Base-by-base conservation (phyloP, 495 filamentous ascomycete species). In the Aspergillus heteromorphus region DNA sequence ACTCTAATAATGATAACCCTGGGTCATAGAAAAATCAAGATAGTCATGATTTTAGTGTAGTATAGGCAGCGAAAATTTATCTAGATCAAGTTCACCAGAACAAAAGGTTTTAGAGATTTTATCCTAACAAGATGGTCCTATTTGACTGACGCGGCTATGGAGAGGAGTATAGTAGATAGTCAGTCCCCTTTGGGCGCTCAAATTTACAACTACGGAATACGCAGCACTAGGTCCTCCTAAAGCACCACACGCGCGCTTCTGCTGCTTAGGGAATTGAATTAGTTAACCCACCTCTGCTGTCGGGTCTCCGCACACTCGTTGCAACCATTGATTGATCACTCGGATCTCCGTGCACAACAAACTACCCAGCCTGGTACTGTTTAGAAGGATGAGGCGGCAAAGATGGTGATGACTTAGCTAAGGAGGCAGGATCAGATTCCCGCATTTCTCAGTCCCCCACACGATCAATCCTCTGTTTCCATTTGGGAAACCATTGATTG, bases 401-500 rank as follows among this genome's bases (percentile, higher is more conserved):
- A 47, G 27, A 29, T 21, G 11, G 23, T 47, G 21, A 47, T 47
- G 43, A 47, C 43, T 27, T 42, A 51, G 38, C 51, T 40, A 53
- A 34, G 52, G 34, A 34, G 52, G 19, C 38, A 31, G 43, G 8
- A 47, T 16, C 43, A 27, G 6, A n/a, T 23, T 43, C 17, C 40
- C 11, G 43, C 43, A 47, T 23, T 7, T n/a, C 34, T 10, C 31
- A 4, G 11, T n/a, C 11, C 11, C n/a, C 11, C n/a, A n/a, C n/a
- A 38, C 13, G 34, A 13, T 14, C n/a, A 13, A 38, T 38, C 11
- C 27, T 21, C 40, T 21, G 17, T 36, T 49, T 51, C 41, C 53
- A 49, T 40, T 43, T 56, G 55, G 54, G 49, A 57, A 55, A 51
- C 13, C 34, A 18, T 48, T 36, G 29, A 56, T 49, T 41, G 40